Evolutionary conservation across 164 flowering plant genomes (phyloP).

Genomic region (Vitis rotundifolia): DNA sequence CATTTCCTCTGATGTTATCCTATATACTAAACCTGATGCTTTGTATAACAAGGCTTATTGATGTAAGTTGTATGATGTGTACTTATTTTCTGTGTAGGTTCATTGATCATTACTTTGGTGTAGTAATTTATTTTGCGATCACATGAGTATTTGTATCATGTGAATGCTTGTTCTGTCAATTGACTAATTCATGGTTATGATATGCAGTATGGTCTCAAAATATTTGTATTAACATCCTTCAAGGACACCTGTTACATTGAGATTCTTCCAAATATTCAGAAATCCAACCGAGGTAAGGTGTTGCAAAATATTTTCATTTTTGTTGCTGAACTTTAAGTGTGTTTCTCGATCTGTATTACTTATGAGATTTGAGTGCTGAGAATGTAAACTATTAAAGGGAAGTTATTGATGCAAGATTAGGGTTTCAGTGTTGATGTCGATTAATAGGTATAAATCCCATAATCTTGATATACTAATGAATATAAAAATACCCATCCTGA

Average conservation of each 20-base stretch:
- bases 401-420: neutral
- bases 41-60: no score
- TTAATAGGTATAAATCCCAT: neutral
- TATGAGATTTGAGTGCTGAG: neutral
- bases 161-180: neutral
- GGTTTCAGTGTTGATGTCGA: neutral
- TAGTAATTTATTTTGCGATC: neutral
- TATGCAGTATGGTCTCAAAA: slow-evolving; percentile 49
- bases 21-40: neutral
- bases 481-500: neutral
- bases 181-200: neutral
- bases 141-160: neutral
- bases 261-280: slow-evolving; percentile 41
- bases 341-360: neutral
- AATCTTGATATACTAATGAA: neutral
- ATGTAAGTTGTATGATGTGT: neutral
- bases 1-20: no score
- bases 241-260: slow-evolving; percentile 57
- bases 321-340: neutral
- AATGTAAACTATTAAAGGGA: neutral
- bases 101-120: neutral
- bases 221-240: slow-evolving; percentile 51
- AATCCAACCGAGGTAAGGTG: slow-evolving; percentile 35
- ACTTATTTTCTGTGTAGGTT: neutral
- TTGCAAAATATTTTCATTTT: neutral